Conservation (phyloP, 257 asterid genomes). For the Capsicum chinense region DNA sequence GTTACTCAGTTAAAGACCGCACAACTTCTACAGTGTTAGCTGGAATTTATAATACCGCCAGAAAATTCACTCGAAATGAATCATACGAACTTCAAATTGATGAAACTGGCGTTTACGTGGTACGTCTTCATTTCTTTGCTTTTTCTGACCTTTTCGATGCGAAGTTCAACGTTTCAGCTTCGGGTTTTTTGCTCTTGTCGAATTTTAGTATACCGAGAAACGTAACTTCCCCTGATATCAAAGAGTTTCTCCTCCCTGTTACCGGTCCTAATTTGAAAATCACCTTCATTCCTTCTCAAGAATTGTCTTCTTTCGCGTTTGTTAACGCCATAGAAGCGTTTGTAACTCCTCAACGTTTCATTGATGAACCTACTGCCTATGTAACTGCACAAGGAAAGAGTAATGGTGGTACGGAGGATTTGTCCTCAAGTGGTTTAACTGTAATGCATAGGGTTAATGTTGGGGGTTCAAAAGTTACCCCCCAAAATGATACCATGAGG, state of each 20-base stretch:
- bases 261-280: constrained; percentile 40
- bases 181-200: constrained; percentile 46
- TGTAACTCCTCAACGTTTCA: constrained; percentile 45
- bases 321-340: constrained; percentile 63
- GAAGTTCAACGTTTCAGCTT: constrained; percentile 45
- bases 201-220: constrained; percentile 35
- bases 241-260: constrained; percentile 49
- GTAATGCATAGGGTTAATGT: constrained; percentile 62
- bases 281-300: constrained; percentile 41
- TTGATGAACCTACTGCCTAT: constrained; percentile 18
- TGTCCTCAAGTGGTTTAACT: constrained; percentile 30
- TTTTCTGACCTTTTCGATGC: constrained; percentile 36
- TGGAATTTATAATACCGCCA: constrained; percentile 47
- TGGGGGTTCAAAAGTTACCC: constrained; percentile 46
- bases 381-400: constrained; percentile 30
- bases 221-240: constrained; percentile 33
- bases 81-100: constrained; percentile 44
- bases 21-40: neutral
- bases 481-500: constrained; percentile 43
- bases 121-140: constrained; percentile 61
- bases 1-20: constrained; percentile 9
- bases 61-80: constrained; percentile 41
- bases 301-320: constrained; percentile 44
- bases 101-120: constrained; percentile 46
- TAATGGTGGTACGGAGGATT: neutral